phyloP scores from a whole-genome alignment of 2,329 filamentous ascomycete species.

The Elsinoe batatas region DNA sequence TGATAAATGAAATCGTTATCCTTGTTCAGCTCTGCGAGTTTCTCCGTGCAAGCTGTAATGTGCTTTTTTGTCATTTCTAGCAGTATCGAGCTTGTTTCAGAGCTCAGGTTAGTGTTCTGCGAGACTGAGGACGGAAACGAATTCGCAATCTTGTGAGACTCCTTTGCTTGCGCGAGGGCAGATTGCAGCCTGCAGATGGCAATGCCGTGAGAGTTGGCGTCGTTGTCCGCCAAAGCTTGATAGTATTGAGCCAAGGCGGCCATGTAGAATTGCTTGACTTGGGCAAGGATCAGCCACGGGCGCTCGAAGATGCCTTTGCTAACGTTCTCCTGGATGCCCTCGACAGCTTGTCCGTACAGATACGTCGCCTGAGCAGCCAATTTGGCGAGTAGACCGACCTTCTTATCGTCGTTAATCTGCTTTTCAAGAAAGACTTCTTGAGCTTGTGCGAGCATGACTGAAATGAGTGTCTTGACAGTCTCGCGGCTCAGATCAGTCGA shows the following conservation, averaged over 20 bases:
- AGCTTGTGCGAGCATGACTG: constrained; percentile 85
- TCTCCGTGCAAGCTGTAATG: constrained; percentile 68
- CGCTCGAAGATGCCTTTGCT: constrained; percentile 88
- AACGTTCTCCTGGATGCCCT: constrained; percentile 88
- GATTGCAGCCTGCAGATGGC: constrained; percentile 74
- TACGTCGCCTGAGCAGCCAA: constrained; percentile 83
- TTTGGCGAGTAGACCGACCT: constrained; percentile 83
- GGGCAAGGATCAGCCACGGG: constrained; percentile 75
- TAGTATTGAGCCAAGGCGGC: constrained; percentile 85
- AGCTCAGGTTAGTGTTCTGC: constrained; percentile 69
- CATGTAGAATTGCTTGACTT: constrained; percentile 75
- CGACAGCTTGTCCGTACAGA: constrained; percentile 75
- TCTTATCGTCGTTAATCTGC: constrained; percentile 86
- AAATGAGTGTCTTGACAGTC: constrained; percentile 89
- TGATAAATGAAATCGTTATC: constrained; percentile 99
- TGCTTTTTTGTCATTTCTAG: constrained; percentile 80
- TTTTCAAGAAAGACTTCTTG: constrained; percentile 98
- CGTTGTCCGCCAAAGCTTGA: constrained; percentile 82
- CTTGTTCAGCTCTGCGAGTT: constrained; percentile 64
- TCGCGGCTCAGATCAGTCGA: constrained; percentile 93
- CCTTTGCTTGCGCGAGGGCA: constrained; percentile 67
- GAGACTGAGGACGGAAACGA: constrained; percentile 73
- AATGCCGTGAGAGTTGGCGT: constrained; percentile 75
- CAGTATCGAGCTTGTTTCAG: constrained; percentile 65
- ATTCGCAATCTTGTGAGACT: constrained; percentile 66